These are phyloP conservation scores for Candida adriatica DNA, from an alignment of 805 yeast genomes.

Conservation along the genomic window DNA sequence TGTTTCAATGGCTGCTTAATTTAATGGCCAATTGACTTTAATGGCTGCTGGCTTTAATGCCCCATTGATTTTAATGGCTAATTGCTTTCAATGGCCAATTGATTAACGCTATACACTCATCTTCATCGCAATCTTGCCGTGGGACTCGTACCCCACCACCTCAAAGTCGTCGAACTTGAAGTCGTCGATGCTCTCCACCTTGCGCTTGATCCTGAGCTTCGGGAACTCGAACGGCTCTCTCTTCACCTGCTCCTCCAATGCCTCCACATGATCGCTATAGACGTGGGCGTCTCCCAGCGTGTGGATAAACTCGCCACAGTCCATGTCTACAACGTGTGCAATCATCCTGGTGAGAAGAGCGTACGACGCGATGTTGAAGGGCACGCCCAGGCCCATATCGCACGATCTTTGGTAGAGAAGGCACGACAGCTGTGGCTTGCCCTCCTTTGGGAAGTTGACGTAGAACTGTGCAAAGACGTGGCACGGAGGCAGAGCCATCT, in stretches of 20 bases:
- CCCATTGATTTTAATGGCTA: too few species aligned
- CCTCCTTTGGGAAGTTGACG: slow-evolving; percentile 69
- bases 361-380: slow-evolving; percentile 95
- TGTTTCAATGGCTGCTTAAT: too few species aligned
- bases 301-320: slow-evolving; percentile 91
- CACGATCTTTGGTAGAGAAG: slow-evolving; percentile 94
- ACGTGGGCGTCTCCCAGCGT: slow-evolving; percentile 97
- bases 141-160: slow-evolving; percentile 72
- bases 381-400: slow-evolving; percentile 99
- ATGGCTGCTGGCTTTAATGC: too few species aligned
- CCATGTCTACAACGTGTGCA: slow-evolving; percentile 92
- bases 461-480: slow-evolving; percentile 95
- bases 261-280: slow-evolving; percentile 88
- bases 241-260: slow-evolving; percentile 69
- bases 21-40: too few species aligned
- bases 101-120: slow-evolving; percentile 97
- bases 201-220: slow-evolving; percentile 59
- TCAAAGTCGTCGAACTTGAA: slow-evolving; percentile 86
- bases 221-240: slow-evolving; percentile 83
- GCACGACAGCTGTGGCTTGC: slow-evolving; percentile 72
- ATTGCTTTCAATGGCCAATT: too few species aligned
- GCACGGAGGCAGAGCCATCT: slow-evolving; percentile 98
- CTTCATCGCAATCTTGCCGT: slow-evolving; percentile 82
- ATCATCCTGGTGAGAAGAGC: slow-evolving; percentile 91
- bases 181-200: slow-evolving; percentile 72